Percentiles rank a stretch among this genome's conserved stretches.
These are phyloP conservation scores for Dryadomyces quercus-mongolicae DNA, from an alignment of 2,329 filamentous ascomycete species.

Conservation along the genomic window DNA sequence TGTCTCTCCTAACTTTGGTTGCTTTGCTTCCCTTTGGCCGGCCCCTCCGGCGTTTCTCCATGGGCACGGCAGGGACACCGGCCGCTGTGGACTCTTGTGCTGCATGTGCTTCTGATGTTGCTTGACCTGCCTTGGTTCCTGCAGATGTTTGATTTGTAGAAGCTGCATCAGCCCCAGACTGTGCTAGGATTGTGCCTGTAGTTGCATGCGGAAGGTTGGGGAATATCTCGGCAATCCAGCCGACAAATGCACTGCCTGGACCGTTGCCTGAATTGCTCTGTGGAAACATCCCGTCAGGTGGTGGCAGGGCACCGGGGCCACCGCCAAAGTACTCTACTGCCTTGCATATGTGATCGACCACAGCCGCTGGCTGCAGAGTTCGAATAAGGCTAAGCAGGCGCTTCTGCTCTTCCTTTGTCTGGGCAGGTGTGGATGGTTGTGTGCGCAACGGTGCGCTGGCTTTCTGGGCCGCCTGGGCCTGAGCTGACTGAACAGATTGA, in stretches of 20 bases:
- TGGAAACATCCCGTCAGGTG: slow-evolving; percentile 38
- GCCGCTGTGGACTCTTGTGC: not conserved
- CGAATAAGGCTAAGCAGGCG: slow-evolving; percentile 45
- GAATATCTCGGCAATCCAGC: slow-evolving; percentile 53
- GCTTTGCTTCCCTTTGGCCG: slow-evolving; percentile 46
- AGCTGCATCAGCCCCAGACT: too few relatives aligned
- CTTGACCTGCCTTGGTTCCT: not conserved
- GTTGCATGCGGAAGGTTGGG: slow-evolving; percentile 23
- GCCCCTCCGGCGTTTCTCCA: slow-evolving; percentile 33
- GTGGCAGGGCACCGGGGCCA: slow-evolving; percentile 40
- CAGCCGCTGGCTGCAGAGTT: slow-evolving; percentile 39
- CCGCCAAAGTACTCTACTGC: slow-evolving; percentile 53
- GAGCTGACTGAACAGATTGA: not conserved
- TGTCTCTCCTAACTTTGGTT: slow-evolving; percentile 33
- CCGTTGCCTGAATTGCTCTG: slow-evolving; percentile 44
- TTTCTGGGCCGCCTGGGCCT: not conserved
- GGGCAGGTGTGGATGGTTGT: slow-evolving; percentile 24
- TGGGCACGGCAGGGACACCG: not conserved
- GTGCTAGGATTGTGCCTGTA: not conserved
- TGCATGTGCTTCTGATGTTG: not conserved
- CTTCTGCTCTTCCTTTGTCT: slow-evolving; percentile 48
- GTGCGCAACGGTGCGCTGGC: not conserved
- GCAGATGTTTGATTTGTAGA: not conserved
- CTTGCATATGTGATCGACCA: slow-evolving; percentile 52
- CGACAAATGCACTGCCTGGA: slow-evolving; percentile 43